Conservation (phyloP, 106 monocot species). For the Amphibolis antarctica region DNA sequence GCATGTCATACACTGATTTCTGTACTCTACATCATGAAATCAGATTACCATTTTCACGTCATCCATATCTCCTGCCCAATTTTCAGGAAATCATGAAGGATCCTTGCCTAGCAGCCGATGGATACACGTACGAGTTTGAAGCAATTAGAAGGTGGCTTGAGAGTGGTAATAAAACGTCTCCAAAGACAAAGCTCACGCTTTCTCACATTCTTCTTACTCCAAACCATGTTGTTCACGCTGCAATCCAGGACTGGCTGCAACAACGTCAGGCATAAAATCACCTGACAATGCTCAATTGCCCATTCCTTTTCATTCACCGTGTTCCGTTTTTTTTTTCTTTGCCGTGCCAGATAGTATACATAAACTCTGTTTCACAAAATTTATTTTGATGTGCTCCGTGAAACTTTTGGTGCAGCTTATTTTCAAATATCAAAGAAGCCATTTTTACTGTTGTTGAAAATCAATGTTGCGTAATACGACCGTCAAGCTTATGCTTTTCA, state of each 20-base stretch:
- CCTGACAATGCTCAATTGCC: too few relatives aligned
- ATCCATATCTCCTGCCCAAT: background rate
- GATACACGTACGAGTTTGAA: constrained; percentile 59
- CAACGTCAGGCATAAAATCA: constrained; percentile 2
- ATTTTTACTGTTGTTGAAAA: too few relatives aligned
- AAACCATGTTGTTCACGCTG: constrained; percentile 46
- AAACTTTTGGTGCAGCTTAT: too few relatives aligned
- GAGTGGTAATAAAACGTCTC: constrained; percentile 43
- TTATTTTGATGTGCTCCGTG: too few relatives aligned
- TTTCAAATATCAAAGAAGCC: too few relatives aligned
- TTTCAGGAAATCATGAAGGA: constrained; percentile 75
- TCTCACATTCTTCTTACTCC: constrained; percentile 35
- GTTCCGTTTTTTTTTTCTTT: too few relatives aligned
- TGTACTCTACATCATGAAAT: background rate
- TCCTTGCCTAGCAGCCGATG: constrained; percentile 65
- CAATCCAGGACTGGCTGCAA: constrained; percentile 54
- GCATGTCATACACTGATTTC: background rate
- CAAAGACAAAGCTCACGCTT: constrained; percentile 60
- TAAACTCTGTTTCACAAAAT: too few relatives aligned
- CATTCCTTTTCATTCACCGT: too few relatives aligned
- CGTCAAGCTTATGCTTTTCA: too few relatives aligned
- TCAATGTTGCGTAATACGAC: too few relatives aligned
- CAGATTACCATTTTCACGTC: background rate
- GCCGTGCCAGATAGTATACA: too few relatives aligned
- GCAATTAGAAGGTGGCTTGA: constrained; percentile 53